Evolutionary conservation across 1,284 basidiomycete species (phyloP).

Genomic region (Ustilago sp.): DNA sequence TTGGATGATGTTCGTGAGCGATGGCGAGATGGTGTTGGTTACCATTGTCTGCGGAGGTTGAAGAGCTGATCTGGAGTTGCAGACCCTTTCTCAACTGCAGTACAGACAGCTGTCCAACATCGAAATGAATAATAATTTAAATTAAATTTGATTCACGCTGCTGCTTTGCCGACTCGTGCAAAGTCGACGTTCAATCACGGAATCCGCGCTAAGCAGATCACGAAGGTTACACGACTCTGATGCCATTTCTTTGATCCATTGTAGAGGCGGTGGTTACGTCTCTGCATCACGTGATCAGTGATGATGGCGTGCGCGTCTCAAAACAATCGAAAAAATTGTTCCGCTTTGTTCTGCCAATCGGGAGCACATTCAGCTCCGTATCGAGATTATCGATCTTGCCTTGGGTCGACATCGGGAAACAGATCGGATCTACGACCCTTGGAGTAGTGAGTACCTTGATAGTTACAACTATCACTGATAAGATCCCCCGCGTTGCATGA

Average conservation of each 20-base stretch:
- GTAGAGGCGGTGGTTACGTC: neutral
- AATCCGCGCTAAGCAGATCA: slow-evolving; percentile 36
- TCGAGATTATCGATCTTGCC: neutral
- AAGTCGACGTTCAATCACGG: slow-evolving; percentile 30
- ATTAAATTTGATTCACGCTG: neutral
- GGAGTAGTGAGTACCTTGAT: slow-evolving; percentile 30
- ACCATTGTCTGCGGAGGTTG: neutral
- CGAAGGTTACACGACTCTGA: slow-evolving; percentile 29
- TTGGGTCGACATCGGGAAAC: neutral
- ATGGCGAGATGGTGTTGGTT: slow-evolving; percentile 7
- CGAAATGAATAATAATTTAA: slow-evolving; percentile 3
- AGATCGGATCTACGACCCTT: slow-evolving; percentile 15
- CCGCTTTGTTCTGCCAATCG: neutral
- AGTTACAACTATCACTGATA: slow-evolving; percentile 26
- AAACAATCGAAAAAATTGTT: too few relatives aligned
- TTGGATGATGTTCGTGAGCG: slow-evolving; percentile 10
- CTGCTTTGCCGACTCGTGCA: slow-evolving; percentile 15
- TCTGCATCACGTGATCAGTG: too few relatives aligned
- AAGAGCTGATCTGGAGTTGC: slow-evolving; percentile 18
- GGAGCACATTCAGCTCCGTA: neutral
- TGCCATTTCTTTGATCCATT: slow-evolving; percentile 23
- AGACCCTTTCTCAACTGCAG: neutral
- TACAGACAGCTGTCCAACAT: slow-evolving; percentile 36
- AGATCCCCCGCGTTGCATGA: slow-evolving; percentile 34
- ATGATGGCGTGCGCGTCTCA: too few relatives aligned